A percentile compares a stretch with the other conserved stretches of the same genome.
Conservation (phyloP, 2,329 filamentous ascomycete species). For the Fusarium sp. region DNA sequence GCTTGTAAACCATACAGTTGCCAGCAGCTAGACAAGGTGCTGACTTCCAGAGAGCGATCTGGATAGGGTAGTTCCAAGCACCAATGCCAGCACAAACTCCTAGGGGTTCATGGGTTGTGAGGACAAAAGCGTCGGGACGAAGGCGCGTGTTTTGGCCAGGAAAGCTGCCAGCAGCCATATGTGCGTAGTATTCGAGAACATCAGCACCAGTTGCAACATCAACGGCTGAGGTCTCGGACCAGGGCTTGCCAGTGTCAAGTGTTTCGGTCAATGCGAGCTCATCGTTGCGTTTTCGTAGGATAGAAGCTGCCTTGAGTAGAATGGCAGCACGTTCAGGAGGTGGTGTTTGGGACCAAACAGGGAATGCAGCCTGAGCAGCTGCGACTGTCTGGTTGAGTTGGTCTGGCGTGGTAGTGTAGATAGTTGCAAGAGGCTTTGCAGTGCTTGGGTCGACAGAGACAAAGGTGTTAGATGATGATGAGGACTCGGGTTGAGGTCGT, state of each 20-base stretch:
- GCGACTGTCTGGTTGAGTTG: constrained; percentile 79
- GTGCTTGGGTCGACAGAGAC: constrained; percentile 80
- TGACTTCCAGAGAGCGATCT: constrained; percentile 91
- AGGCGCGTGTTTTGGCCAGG: constrained; percentile 84
- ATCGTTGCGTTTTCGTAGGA: constrained; percentile 82
- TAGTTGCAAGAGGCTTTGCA: constrained; percentile 73
- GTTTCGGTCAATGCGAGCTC: constrained; percentile 84
- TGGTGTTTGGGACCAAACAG: constrained; percentile 79
- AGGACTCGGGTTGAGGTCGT: constrained; percentile 68
- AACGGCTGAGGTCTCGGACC: constrained; percentile 84
- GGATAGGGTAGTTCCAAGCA: constrained; percentile 92
- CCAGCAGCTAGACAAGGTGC: constrained; percentile 86
- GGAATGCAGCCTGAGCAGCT: constrained; percentile 78
- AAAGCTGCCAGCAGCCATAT: constrained; percentile 80
- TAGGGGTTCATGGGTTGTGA: constrained; percentile 83
- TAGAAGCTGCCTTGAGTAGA: constrained; percentile 77
- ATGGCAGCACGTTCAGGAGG: constrained; percentile 80
- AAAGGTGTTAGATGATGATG: constrained; percentile 72
- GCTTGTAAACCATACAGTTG: constrained; percentile 93
- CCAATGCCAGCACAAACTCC: constrained; percentile 90
- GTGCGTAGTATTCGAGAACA: constrained; percentile 88
- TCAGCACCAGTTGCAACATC: constrained; percentile 87
- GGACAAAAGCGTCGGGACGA: constrained; percentile 81
- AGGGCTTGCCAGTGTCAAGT: constrained; percentile 87
- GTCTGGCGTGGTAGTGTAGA: constrained; percentile 74